Evolutionary conservation across 2,329 filamentous ascomycete genomes (phyloP).

Genomic region (Didymella glomerata): DNA sequence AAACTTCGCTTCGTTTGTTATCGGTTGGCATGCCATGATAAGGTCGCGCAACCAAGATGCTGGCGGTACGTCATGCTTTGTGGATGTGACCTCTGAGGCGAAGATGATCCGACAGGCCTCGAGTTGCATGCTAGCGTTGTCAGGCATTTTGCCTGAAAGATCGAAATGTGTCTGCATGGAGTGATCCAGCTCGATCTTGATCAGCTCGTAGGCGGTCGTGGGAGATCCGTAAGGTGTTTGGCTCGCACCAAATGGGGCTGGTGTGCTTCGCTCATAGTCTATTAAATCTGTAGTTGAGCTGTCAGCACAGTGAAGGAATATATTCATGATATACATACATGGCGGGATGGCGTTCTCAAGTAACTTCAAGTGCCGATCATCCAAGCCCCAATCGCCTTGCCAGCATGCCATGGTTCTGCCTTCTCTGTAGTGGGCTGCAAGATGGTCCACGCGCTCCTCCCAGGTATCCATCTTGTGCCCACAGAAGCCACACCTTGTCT

Average conservation of each 20-base stretch:
- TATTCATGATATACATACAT: constrained; percentile 17
- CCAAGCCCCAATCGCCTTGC: constrained; percentile 41
- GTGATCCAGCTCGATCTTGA: constrained; percentile 37
- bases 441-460: constrained; percentile 35
- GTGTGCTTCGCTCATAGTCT: constrained; percentile 31
- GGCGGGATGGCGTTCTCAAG: constrained; percentile 35
- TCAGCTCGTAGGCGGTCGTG: constrained; percentile 37
- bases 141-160: constrained; percentile 29
- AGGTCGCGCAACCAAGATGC: constrained; percentile 38
- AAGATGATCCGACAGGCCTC: constrained; percentile 43
- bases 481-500: constrained; percentile 39
- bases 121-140: constrained; percentile 34
- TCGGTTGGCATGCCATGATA: constrained; percentile 33
- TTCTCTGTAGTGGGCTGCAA: constrained; percentile 39
- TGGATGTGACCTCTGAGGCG: constrained; percentile 29
- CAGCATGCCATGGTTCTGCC: constrained; percentile 38
- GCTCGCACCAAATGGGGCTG: constrained; percentile 34
- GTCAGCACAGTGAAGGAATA: neutral
- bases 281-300: constrained; percentile 28
- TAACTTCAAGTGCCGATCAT: constrained; percentile 23
- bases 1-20: constrained; percentile 31
- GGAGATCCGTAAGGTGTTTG: constrained; percentile 34
- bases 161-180: constrained; percentile 37
- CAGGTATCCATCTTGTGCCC: constrained; percentile 30
- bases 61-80: constrained; percentile 8